Percentiles rank a stretch among this genome's conserved stretches.
phyloP scores from a whole-genome alignment of 371 early-diverging fungal genomes.

The Basidiobolus meristosporus region DNA sequence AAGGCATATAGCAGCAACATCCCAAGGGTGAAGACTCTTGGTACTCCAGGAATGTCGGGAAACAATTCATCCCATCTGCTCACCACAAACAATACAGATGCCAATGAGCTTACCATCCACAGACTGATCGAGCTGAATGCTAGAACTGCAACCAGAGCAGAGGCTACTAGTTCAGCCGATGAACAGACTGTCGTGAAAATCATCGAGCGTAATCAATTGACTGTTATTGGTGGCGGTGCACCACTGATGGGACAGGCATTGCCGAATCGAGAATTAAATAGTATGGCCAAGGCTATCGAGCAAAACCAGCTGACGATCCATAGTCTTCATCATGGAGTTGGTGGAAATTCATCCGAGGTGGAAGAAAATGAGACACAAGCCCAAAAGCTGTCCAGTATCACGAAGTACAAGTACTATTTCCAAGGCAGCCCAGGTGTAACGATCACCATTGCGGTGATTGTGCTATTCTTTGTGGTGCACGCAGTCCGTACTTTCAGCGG shows the following conservation, averaged over 20 bases:
- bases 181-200: neutral
- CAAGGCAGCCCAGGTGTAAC: slow-evolving; percentile 12
- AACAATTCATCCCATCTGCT: too few species aligned
- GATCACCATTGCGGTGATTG: slow-evolving; percentile 11
- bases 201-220: neutral
- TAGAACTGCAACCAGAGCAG: slow-evolving; percentile 15
- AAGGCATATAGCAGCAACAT: neutral
- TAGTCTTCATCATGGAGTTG: slow-evolving; percentile 16
- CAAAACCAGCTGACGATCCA: slow-evolving; percentile 48
- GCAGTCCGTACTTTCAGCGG: slow-evolving; percentile 18
- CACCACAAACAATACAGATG: slow-evolving; percentile 5
- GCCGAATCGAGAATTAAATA: too few species aligned
- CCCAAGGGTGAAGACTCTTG: too few species aligned
- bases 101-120: slow-evolving; percentile 15
- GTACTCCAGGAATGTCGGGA: too few species aligned
- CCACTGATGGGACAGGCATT: slow-evolving; percentile 5
- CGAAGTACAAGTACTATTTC: slow-evolving; percentile 4
- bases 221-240: too few species aligned
- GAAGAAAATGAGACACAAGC: slow-evolving; percentile 8
- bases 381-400: slow-evolving; percentile 9
- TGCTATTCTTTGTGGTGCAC: slow-evolving; percentile 20
- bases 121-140: slow-evolving; percentile 16
- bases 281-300: slow-evolving; percentile 34
- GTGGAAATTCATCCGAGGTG: slow-evolving; percentile 3
- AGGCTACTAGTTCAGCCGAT: neutral